Percentiles rank a stretch among this genome's conserved stretches.
Conservation (phyloP, 768 basidiomycete genomes). For the Sutorius australiensis region DNA sequence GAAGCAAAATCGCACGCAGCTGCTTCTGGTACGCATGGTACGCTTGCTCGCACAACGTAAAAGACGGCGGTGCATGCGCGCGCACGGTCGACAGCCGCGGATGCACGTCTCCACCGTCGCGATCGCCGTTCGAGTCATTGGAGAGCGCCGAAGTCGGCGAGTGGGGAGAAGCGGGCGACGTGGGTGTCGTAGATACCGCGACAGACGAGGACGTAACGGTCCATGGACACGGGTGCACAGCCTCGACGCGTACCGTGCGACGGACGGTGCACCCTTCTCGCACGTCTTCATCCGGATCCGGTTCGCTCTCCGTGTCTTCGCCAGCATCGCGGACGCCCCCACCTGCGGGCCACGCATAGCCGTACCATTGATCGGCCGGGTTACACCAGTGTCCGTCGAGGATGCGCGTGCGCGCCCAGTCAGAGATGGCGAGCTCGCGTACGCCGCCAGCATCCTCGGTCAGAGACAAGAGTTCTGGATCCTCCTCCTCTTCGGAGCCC, state of each 20-base stretch:
- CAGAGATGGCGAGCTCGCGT: constrained; percentile 56
- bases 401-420: constrained; percentile 69
- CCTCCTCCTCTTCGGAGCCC: constrained; percentile 41
- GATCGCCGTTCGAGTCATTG: constrained; percentile 4
- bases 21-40: constrained; percentile 56
- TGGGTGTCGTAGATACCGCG: constrained; percentile 10
- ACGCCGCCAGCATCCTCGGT: constrained; percentile 47
- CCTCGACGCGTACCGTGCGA: constrained; percentile 21
- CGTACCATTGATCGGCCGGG: constrained; percentile 69
- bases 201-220: constrained; percentile 26
- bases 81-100: constrained; percentile 46
- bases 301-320: constrained; percentile 29
- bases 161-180: constrained; percentile 24
- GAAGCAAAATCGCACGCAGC: constrained; percentile 55
- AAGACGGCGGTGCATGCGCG: constrained; percentile 58
- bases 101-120: constrained; percentile 37
- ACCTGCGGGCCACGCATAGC: constrained; percentile 38
- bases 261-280: constrained; percentile 17
- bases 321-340: constrained; percentile 29
- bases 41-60: constrained; percentile 58
- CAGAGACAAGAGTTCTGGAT: constrained; percentile 40
- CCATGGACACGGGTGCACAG: constrained; percentile 63
- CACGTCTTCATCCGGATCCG: constrained; percentile 22
- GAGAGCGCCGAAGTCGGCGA: constrained; percentile 17
- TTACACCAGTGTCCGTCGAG: constrained; percentile 75